Evolutionary conservation across 2,329 filamentous ascomycete species (phyloP).

Genomic region (Dendrostoma leiphaemia): DNA sequence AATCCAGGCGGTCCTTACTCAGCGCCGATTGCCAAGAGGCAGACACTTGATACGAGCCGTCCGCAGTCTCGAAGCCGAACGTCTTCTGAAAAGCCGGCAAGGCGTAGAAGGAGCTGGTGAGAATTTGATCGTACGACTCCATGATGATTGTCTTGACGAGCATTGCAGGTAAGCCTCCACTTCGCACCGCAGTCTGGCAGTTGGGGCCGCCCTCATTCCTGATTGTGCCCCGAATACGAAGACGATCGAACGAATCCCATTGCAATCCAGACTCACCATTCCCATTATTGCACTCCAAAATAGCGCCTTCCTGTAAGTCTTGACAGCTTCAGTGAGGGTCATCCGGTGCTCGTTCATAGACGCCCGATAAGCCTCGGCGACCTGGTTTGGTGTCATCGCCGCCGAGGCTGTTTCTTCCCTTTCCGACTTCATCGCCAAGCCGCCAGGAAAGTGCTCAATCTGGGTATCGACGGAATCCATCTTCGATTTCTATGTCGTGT

Average conservation of each 20-base stretch:
- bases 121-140: conserved; percentile 28
- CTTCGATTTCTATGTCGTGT: too few species aligned
- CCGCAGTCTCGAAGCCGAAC: conserved; percentile 24
- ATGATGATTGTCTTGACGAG: conserved; percentile 36
- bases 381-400: not conserved
- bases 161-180: not conserved
- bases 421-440: not conserved
- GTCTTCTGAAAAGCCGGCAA: conserved; percentile 27
- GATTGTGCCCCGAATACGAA: too few species aligned
- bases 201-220: too few species aligned
- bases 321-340: not conserved
- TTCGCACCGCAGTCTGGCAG: not conserved
- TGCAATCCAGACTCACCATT: not conserved
- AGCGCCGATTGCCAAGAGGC: conserved; percentile 14
- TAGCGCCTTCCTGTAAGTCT: not conserved
- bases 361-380: not conserved
- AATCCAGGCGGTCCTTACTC: not conserved
- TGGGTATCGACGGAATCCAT: too few species aligned
- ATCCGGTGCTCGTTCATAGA: conserved; percentile 1
- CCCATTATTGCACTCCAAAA: conserved; percentile 32
- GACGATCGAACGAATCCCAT: not conserved
- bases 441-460: too few species aligned
- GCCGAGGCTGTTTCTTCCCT: not conserved
- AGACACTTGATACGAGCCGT: conserved; percentile 28
- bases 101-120: conserved; percentile 32